phyloP scores from a whole-genome alignment of 139 green algal species.

The Pseudopediastrum boryanum region DNA sequence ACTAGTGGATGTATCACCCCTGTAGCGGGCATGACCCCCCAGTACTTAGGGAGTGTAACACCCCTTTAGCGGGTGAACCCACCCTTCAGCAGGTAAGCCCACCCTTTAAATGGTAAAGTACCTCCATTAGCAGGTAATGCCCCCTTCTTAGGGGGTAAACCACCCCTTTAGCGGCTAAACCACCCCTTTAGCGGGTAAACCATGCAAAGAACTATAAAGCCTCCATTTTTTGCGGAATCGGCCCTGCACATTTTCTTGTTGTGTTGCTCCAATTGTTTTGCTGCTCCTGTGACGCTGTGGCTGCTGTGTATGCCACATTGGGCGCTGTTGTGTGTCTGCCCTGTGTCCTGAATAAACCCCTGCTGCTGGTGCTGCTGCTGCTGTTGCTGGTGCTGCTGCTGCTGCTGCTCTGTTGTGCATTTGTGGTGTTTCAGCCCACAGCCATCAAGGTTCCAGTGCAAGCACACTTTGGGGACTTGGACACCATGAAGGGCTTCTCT shows the following conservation, averaged over 20 bases:
- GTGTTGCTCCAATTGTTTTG: not conserved
- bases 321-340: not conserved
- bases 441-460: conserved; percentile 58
- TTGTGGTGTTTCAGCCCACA: conserved; percentile 43
- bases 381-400: conserved; percentile 9
- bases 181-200: too few relatives aligned
- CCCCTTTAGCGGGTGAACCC: too few relatives aligned
- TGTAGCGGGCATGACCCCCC: too few relatives aligned
- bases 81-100: too few relatives aligned
- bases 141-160: too few relatives aligned
- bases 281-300: not conserved
- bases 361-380: not conserved
- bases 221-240: too few relatives aligned
- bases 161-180: too few relatives aligned
- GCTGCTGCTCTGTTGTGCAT: not conserved
- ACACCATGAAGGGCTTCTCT: conserved; percentile 54
- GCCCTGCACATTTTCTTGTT: not conserved
- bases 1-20: too few relatives aligned
- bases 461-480: conserved; percentile 42
- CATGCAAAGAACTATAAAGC: too few relatives aligned
- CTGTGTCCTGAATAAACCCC: not conserved
- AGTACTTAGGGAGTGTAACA: too few relatives aligned
- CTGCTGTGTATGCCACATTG: not conserved
- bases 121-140: too few relatives aligned
- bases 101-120: too few relatives aligned